Evolutionary conservation across 1,139 yeast species (phyloP).

Genomic region (Pichia sorboxylosa): DNA sequence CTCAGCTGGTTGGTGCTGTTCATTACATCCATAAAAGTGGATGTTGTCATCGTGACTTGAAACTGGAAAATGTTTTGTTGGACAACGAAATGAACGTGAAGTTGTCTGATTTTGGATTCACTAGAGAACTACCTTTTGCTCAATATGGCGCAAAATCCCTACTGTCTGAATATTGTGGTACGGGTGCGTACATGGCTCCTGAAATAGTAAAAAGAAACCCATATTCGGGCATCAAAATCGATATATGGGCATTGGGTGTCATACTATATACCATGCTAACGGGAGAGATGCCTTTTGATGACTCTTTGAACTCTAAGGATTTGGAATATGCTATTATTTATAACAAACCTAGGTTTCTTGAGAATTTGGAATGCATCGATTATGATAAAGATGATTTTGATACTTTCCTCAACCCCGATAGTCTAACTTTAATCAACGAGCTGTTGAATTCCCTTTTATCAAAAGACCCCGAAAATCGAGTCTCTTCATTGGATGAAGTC

Average conservation of each 20-base stretch:
- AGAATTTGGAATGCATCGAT: slow-evolving; percentile 18
- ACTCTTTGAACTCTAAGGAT: slow-evolving; percentile 58
- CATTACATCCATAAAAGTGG: slow-evolving; percentile 73
- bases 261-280: slow-evolving; percentile 81
- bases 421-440: not conserved
- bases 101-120: slow-evolving; percentile 87
- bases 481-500: slow-evolving; percentile 44
- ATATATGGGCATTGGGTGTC: slow-evolving; percentile 88
- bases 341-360: slow-evolving; percentile 48
- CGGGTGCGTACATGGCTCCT: slow-evolving; percentile 95
- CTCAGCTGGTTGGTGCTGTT: slow-evolving; percentile 75
- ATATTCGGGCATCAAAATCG: slow-evolving; percentile 75
- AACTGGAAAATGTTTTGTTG: slow-evolving; percentile 71
- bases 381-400: slow-evolving; percentile 1
- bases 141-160: slow-evolving; percentile 19
- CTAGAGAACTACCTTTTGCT: slow-evolving; percentile 47
- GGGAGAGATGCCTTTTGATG: slow-evolving; percentile 88
- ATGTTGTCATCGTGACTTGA: slow-evolving; percentile 83
- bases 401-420: not conserved
- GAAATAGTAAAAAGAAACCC: slow-evolving; percentile 59
- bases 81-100: slow-evolving; percentile 63
- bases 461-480: slow-evolving; percentile 60
- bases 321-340: slow-evolving; percentile 52
- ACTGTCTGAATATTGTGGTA: slow-evolving; percentile 83
- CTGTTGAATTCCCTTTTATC: slow-evolving; percentile 39